Conservation (phyloP, 1,139 yeast genomes). For the Scheffersomyces cryptocercus region DNA sequence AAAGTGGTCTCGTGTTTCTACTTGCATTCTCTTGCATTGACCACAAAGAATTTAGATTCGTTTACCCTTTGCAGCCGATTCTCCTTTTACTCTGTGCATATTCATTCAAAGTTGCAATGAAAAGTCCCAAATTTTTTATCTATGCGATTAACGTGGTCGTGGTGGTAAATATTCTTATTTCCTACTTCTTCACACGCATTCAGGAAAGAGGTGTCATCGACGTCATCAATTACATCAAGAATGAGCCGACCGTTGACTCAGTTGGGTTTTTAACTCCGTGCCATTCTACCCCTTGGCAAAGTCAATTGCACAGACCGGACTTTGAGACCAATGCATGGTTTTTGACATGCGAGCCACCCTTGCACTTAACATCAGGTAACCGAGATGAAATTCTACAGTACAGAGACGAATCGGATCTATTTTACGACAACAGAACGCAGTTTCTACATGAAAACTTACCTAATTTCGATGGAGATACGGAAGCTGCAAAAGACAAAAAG, state of each 20-base stretch:
- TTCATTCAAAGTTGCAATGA: slow-evolving; percentile 10
- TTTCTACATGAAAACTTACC: slow-evolving; percentile 42
- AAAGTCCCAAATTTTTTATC: background rate
- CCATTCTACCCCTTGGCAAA: slow-evolving; percentile 96
- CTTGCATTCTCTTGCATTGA: slow-evolving; percentile 60
- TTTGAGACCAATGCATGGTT: slow-evolving; percentile 57
- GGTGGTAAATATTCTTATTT: slow-evolving; percentile 45
- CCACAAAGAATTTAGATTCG: slow-evolving; percentile 90
- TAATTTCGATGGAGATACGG: slow-evolving; percentile 15
- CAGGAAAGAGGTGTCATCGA: slow-evolving; percentile 88
- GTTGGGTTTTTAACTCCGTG: slow-evolving; percentile 91
- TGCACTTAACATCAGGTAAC: slow-evolving; percentile 36
- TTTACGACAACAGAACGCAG: slow-evolving; percentile 63
- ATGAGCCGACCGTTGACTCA: slow-evolving; percentile 41
- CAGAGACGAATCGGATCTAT: slow-evolving; percentile 83
- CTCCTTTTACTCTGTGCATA: slow-evolving; percentile 36
- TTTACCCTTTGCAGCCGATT: slow-evolving; percentile 84
- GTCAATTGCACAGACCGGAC: slow-evolving; percentile 66
- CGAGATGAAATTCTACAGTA: slow-evolving; percentile 42
- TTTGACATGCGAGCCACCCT: slow-evolving; percentile 91
- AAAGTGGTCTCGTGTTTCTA: slow-evolving; percentile 43
- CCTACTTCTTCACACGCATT: slow-evolving; percentile 54
- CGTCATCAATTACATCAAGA: slow-evolving; percentile 56
- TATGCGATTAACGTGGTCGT: slow-evolving; percentile 15
- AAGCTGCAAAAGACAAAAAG: slow-evolving; percentile 29